These are phyloP conservation scores for Pseudomassariella vexata DNA, from an alignment of 2,329 filamentous ascomycete species.

Conservation along the genomic window DNA sequence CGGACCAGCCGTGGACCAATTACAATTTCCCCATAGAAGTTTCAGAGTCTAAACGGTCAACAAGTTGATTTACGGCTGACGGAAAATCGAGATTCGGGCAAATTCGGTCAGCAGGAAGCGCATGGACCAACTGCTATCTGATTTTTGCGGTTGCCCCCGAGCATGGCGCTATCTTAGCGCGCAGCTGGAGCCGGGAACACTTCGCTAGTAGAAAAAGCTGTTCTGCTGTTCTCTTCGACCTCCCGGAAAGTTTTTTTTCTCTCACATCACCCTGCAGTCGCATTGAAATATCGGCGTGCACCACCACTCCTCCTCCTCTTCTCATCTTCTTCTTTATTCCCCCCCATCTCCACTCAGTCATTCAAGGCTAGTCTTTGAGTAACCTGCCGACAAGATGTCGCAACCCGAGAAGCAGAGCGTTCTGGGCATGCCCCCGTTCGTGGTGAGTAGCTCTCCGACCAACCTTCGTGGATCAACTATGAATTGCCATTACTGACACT, in stretches of 20 bases:
- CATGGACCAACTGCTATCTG: too few relatives aligned
- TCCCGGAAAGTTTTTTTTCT: constrained; percentile 2
- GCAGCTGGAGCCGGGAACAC: too few relatives aligned
- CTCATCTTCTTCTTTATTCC: constrained; percentile 13
- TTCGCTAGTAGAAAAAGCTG: too few relatives aligned
- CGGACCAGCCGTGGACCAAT: too few relatives aligned
- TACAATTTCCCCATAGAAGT: too few relatives aligned
- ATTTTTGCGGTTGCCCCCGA: too few relatives aligned
- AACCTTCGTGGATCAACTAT: constrained; percentile 10
- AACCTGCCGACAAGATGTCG: constrained; percentile 48
- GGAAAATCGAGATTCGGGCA: too few relatives aligned
- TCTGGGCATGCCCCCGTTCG: constrained; percentile 62
- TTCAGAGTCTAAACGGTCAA: too few relatives aligned
- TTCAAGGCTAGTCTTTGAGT: constrained; percentile 40
- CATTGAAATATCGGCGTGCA: constrained; percentile 17
- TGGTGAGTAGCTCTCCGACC: constrained; percentile 16
- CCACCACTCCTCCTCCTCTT: constrained; percentile 29
- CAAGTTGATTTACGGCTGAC: too few relatives aligned
- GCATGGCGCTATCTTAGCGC: too few relatives aligned
- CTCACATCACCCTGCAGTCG: constrained; percentile 11
- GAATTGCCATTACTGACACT: not conserved
- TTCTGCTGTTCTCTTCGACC: too few relatives aligned
- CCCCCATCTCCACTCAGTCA: constrained; percentile 54
- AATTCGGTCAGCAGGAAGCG: too few relatives aligned
- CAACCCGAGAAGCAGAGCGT: constrained; percentile 49